A percentile compares a stretch with the other conserved stretches of the same genome.
phyloP scores from a whole-genome alignment of 202 grass and related monocot genomes.

The Digitaria exilis region DNA sequence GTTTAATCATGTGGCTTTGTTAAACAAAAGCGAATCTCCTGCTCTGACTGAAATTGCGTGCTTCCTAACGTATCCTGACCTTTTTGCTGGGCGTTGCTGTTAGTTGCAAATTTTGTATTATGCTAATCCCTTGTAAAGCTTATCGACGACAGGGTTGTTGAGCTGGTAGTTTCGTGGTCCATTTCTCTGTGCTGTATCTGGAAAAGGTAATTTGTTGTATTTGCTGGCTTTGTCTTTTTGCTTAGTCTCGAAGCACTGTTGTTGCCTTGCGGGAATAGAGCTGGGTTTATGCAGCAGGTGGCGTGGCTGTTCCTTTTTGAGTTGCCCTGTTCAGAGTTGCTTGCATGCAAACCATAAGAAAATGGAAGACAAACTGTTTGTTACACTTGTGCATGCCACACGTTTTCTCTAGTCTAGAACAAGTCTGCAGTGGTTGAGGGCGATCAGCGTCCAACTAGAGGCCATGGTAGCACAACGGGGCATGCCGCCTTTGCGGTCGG shows the following conservation, averaged over 20 bases:
- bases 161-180: conserved; percentile 10
- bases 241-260: background rate
- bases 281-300: background rate
- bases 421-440: background rate
- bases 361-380: background rate
- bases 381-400: background rate
- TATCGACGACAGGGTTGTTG: background rate
- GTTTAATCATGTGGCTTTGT: conserved; percentile 14
- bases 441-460: background rate
- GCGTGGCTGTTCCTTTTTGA: no score
- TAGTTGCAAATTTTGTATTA: conserved; percentile 32
- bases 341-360: background rate
- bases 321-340: background rate
- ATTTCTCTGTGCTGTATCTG: background rate
- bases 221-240: background rate
- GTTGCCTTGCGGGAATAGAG: conserved; percentile 1
- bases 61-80: conserved; percentile 12
- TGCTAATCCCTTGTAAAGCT: conserved; percentile 27
- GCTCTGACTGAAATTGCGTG: background rate
- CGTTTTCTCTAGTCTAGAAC: background rate
- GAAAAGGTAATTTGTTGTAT: background rate
- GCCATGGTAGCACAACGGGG: background rate
- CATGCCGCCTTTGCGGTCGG: background rate
- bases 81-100: background rate
- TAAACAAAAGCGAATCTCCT: background rate